Evolutionary conservation across 73 alveolate genomes (phyloP).

Genomic region (Tetrahymena elliotti): DNA sequence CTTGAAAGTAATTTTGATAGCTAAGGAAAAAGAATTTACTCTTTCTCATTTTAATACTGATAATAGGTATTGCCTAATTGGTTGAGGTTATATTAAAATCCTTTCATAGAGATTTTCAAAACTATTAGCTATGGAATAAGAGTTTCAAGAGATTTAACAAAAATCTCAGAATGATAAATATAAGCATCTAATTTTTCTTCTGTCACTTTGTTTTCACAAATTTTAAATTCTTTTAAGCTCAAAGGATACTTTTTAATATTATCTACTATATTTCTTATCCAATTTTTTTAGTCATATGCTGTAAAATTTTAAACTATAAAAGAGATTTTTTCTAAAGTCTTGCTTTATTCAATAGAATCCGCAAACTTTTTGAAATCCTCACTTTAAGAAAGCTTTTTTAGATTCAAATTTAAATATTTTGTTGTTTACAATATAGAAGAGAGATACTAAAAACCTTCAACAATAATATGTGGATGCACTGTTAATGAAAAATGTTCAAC

Average conservation of each 20-base stretch:
- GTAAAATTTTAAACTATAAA: background rate
- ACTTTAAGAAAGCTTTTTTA: background rate
- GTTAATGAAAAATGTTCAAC: background rate
- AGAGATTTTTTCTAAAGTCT: background rate
- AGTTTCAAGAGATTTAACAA: background rate
- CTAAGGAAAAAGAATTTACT: background rate
- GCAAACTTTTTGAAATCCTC: background rate
- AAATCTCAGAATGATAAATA: background rate
- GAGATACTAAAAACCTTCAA: background rate
- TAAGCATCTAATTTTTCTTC: background rate
- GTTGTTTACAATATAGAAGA: background rate
- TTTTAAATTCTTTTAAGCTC: background rate
- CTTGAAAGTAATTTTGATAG: background rate
- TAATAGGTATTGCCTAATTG: background rate
- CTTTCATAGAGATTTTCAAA: background rate
- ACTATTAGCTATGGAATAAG: background rate
- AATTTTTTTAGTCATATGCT: background rate
- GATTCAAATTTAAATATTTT: background rate
- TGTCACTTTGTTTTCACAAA: background rate
- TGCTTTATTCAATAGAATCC: background rate
- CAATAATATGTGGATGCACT: background rate
- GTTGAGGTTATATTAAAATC: background rate
- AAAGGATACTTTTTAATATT: background rate
- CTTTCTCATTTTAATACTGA: background rate
- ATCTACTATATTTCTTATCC: background rate